These are phyloP conservation scores for Mycena vitilis DNA, from an alignment of 768 basidiomycete genomes.

Conservation along the genomic window DNA sequence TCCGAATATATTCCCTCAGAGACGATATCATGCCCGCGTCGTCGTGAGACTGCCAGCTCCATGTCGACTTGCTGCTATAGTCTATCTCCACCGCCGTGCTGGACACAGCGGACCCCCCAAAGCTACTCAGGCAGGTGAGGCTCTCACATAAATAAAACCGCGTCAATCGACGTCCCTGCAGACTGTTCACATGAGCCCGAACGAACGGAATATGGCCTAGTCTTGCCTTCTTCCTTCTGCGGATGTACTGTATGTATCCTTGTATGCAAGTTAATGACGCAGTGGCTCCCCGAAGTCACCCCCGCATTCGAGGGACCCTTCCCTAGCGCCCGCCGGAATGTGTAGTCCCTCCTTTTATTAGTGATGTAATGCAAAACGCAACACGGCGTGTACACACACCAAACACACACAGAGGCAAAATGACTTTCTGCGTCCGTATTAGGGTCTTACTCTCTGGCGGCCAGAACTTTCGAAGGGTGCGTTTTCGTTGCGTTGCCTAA, in stretches of 20 bases:
- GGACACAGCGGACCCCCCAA: not conserved
- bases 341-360: not conserved
- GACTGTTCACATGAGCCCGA: not conserved
- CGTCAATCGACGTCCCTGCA: not conserved
- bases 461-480: not conserved
- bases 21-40: not conserved
- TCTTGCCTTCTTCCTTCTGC: no score
- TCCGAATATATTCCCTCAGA: constrained; percentile 4
- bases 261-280: not conserved
- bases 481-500: no score
- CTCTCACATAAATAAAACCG: not conserved
- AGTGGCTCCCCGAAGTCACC: not conserved
- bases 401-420: not conserved
- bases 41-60: not conserved
- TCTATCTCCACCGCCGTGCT: constrained; percentile 10
- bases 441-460: not conserved
- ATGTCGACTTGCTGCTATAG: not conserved
- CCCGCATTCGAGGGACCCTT: constrained; percentile 5
- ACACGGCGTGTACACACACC: not conserved
- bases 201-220: not conserved
- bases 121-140: not conserved
- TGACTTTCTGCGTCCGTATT: not conserved
- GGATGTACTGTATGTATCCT: not conserved
- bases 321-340: not conserved
- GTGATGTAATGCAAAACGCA: constrained; percentile 1